These are phyloP conservation scores for Lachnellula subtilissima DNA, from an alignment of 2,329 filamentous ascomycete genomes.

Conservation along the genomic window DNA sequence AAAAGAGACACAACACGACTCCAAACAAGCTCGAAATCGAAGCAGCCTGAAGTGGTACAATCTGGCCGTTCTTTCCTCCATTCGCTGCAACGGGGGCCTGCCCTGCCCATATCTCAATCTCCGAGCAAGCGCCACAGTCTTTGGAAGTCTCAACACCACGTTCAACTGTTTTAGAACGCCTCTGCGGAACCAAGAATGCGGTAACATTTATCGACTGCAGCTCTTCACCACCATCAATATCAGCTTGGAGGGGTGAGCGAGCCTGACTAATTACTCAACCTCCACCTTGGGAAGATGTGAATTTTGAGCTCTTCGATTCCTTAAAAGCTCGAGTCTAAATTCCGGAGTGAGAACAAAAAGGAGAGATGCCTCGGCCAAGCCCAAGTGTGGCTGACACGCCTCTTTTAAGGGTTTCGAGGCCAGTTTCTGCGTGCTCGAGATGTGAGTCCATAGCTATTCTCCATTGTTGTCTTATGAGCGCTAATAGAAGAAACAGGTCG, in stretches of 20 bases:
- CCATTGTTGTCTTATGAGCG: neutral
- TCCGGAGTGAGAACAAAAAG: neutral
- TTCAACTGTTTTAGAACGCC: too few species aligned
- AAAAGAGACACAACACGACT: neutral
- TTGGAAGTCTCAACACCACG: too few species aligned
- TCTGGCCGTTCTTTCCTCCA: neutral
- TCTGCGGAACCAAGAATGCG: too few species aligned
- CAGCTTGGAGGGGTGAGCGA: too few species aligned
- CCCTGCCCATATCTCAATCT: neutral
- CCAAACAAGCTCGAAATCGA: neutral
- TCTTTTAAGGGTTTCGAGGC: constrained; percentile 67
- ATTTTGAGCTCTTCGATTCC: neutral
- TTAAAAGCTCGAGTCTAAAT: neutral
- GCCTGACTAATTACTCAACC: too few species aligned
- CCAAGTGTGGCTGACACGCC: constrained; percentile 40
- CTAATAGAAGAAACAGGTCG: constrained; percentile 48
- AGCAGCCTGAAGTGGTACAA: too few species aligned
- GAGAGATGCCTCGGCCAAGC: constrained; percentile 17
- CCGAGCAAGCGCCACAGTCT: neutral
- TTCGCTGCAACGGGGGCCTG: neutral
- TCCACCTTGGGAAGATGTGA: neutral
- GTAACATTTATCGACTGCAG: too few species aligned
- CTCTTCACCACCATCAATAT: too few species aligned
- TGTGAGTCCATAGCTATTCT: constrained; percentile 42
- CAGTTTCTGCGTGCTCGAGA: constrained; percentile 74